Evolutionary conservation across 768 basidiomycete species (phyloP).

Genomic region (Hypholoma sublateritium): DNA sequence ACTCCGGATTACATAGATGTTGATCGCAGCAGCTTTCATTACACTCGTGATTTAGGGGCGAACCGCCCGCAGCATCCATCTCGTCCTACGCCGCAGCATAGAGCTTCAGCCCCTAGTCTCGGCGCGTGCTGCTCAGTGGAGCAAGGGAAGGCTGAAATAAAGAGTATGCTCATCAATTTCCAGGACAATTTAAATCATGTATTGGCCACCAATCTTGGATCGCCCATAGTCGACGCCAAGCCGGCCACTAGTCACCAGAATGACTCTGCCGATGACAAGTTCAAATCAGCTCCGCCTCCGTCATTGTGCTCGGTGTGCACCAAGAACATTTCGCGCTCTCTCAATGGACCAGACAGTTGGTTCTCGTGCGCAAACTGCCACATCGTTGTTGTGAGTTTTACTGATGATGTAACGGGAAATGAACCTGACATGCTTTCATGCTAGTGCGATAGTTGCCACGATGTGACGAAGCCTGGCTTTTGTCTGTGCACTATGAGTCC

Average conservation of each 20-base stretch:
- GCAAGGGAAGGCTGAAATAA: conserved; percentile 50
- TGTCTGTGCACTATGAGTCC: conserved; percentile 28
- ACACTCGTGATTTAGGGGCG: not conserved
- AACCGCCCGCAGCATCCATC: not conserved
- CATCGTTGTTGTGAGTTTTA: conserved; percentile 32
- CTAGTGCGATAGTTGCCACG: conserved; percentile 35
- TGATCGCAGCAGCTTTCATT: conserved; percentile 17
- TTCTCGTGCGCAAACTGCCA: conserved; percentile 37
- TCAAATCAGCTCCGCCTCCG: conserved; percentile 14
- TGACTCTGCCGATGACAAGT: not conserved
- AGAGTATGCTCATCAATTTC: conserved; percentile 47
- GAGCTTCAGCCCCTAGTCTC: conserved; percentile 9
- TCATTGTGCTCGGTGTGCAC: conserved; percentile 35
- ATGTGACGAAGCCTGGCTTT: conserved; percentile 16
- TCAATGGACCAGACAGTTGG: conserved; percentile 26
- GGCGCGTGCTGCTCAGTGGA: conserved; percentile 42
- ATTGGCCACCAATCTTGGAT: conserved; percentile 28
- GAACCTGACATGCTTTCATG: conserved; percentile 5
- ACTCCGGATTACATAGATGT: conserved; percentile 5
- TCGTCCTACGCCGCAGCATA: conserved; percentile 15
- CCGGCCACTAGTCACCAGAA: not conserved
- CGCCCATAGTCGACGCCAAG: conserved; percentile 1
- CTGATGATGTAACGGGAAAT: not conserved
- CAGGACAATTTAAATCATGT: conserved; percentile 51
- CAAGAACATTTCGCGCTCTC: conserved; percentile 18